Base-by-base conservation (phyloP, 352 stramenopile species). In the Pythium aphanidermatum region DNA sequence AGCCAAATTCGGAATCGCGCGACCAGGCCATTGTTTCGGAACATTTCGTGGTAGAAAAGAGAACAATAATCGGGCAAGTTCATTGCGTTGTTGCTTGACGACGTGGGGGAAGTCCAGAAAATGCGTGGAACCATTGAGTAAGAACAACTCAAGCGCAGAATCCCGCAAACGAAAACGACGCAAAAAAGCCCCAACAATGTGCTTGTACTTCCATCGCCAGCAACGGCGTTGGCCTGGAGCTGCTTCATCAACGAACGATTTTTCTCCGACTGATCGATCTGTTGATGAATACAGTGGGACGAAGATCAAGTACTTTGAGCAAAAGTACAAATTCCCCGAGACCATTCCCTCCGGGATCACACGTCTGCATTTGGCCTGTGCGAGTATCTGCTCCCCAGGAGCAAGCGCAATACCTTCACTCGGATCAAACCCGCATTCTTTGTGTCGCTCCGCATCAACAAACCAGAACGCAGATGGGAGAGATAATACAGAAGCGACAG, bases 101-200 rank as follows among this genome's bases (percentile, higher is more conserved):
- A 71, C 67, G 23, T 75, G 56, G 0, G 83, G 76, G 20, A 92
- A 90, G 27, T 95, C 81, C 13, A 95, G 37, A 26, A 95, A 95
- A 28, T 92, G 78, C 25, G 64, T 87, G 25, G 55, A 84, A 0
- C 83, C 80, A 46, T 92, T 86, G 19, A 62, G 68, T 2, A 95
- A 38, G 37, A 95, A 95, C 21, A 95, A 47, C 41, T 95, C 83
- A 32, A 95, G 63, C 2, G 77, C 82, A 4, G 81, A 95, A 49
- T 92, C 82, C 3, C 79, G 68, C 25, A 95, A 51, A 2, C 83
- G 77, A 38, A 91, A 95, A 13, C 83, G 74, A 16, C 83, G 74
- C 12, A 95, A 49, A 40, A 91, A 92, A 5, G 90, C 75, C 1
- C 62, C 77, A 1, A 84, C 63, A 12, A 94, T 60, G 34, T 90